A percentile compares a stretch with the other conserved stretches of the same genome.
Evolutionary conservation across 306 rosid species (phyloP).

Genomic region (Pterocarpus santalinus): DNA sequence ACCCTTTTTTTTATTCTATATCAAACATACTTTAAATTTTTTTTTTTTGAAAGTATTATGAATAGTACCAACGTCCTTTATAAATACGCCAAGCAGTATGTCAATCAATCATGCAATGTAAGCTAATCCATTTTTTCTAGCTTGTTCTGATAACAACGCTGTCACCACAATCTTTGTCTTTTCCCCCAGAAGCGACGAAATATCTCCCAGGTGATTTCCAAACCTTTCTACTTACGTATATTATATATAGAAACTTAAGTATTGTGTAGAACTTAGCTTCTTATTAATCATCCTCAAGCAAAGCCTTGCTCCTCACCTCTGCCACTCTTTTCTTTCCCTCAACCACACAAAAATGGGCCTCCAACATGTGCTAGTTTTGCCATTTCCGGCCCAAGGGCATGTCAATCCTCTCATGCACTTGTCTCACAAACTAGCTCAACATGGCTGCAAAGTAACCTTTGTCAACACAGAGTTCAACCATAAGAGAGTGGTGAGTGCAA

Average conservation of each 20-base stretch:
- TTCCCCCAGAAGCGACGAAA: background rate
- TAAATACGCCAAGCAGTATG: no score
- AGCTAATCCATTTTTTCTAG: no score
- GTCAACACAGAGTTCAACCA: constrained; percentile 52
- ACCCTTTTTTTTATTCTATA: no score
- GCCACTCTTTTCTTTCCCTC: background rate
- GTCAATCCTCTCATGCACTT: constrained; percentile 55
- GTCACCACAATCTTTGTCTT: background rate
- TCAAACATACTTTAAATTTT: no score
- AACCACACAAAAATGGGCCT: constrained; percentile 35
- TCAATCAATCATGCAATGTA: no score
- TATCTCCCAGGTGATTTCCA: no score
- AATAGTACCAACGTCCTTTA: no score
- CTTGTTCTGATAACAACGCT: background rate
- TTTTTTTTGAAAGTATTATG: no score
- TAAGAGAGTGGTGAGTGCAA: constrained; percentile 35
- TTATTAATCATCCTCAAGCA: no score
- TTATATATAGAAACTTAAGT: no score
- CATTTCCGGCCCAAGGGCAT: constrained; percentile 62
- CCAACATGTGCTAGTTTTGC: constrained; percentile 51
- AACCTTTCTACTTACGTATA: no score
- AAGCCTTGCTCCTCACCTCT: background rate
- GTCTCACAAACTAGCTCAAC: constrained; percentile 38
- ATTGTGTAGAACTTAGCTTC: no score
- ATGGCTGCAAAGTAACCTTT: constrained; percentile 56